Evolutionary conservation across 2,329 filamentous ascomycete species (phyloP), one percentile per base, ranked within the genome.

Genomic region (Trichoderma semiorbis): DNA sequence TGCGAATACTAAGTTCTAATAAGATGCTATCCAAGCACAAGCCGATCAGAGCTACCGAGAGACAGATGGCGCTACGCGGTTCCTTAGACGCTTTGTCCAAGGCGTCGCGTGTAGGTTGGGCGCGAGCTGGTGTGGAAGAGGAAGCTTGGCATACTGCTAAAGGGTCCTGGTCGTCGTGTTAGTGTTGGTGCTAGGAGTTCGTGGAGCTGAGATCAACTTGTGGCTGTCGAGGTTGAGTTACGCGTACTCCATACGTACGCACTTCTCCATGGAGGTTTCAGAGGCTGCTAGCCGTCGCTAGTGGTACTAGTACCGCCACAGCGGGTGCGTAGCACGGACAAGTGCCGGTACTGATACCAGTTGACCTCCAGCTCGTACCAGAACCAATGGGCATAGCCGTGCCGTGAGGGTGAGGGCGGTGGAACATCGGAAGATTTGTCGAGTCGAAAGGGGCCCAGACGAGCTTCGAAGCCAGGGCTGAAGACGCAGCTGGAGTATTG

Each of bases 31-130:
- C 5, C 18, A 60, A 55, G 43, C 43, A 64, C 4, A 8, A 70
- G 67, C 67, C 58, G 67, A 70, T 62, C 43, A 43, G 47, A 70
- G 61, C 68, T 57, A 58, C 60, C 67, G 67, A 69, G 28, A 18
- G 55, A 36, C 36, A 62, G 67, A 62, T 69, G 66, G 66, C 66
- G 66, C 66, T 69, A 60, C 64, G 18, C 36, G 32, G 24, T 55
- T 24, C 26, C n/a, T 53, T 34, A 34, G 57, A 43, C 34, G 36
- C 66, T 24, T 36, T 69, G 66, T n/a, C 36, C 55, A 28, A 61
- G 66, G 14, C 66, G 53, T 68, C 50, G 65, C 53, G 65, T 43
- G 50, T 36, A 67, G 30, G 34, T n/a, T 57, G 16, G 50, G 50
- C 30, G 30, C 63, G 47, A n/a, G 65, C 26, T 32, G 36, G 5